Base-by-base conservation (phyloP, 306 rosid species). In the Clitoria ternatea region DNA sequence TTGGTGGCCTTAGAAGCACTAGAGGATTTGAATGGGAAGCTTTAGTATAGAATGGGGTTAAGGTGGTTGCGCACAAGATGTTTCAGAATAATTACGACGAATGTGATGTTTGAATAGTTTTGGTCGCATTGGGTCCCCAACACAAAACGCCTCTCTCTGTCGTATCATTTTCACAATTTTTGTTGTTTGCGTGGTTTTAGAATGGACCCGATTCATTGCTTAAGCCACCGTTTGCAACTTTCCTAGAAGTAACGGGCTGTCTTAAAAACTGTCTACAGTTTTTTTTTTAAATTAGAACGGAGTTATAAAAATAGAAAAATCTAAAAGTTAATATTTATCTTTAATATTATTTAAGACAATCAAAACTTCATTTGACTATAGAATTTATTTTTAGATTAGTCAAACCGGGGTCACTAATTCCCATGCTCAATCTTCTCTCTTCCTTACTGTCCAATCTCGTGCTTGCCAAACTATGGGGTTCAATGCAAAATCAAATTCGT, bases 151-250 rank as follows among this genome's bases (percentile, higher is more conserved):
- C 27, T 44, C 55, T 44, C 55, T 53, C 47, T 30, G 14, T 14
- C 6, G 20, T n/a, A 35, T 69, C 76, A 49, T 55, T 61, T 42
- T 77, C 73, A 53, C 30, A 11, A 2, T 49, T 56, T 49, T 50
- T 54, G 10, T 45, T 33, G 54, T 69, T 5, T 77, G 29, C 43
- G 9, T 60, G 6, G 5, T 36, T 60, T 59, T 6, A 20, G 70
- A 50, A 77, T 77, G 81, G 63, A 69, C 55, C 72, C 55, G 59
- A 48, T 7, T 2, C 18, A 56, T 56, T 44, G 74, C 49, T 44
- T 66, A 60, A 37, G 55, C 53, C 60, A 77, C 30, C 66, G 3
- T 48, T 67, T 45, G 67, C 36, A 35, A 8, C 75, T 76, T 36
- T 67, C 62, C 26, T 76, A 19, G 48, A 59, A 59, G 70, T 36